Conservation (phyloP, 805 yeast species). For the Ogataea trehalophila region DNA sequence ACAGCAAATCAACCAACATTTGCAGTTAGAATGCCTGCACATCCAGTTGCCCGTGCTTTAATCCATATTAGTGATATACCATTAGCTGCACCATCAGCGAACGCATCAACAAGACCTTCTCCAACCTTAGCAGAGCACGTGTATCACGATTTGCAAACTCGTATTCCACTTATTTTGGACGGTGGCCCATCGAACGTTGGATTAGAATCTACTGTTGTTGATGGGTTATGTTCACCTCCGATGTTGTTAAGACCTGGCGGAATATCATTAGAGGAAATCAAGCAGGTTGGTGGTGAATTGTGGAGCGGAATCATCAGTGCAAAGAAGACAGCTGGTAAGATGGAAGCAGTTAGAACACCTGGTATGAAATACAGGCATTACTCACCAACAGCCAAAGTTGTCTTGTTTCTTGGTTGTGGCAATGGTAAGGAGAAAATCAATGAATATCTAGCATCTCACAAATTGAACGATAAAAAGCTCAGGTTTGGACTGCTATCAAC, state of each 20-base stretch:
- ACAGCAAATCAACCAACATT: conserved; percentile 88
- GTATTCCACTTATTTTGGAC: conserved; percentile 79
- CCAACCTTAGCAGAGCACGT: conserved; percentile 91
- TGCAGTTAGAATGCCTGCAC: conserved; percentile 85
- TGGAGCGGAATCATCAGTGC: conserved; percentile 68
- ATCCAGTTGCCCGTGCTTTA: conserved; percentile 86
- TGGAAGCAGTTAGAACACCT: conserved; percentile 81
- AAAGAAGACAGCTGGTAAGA: conserved; percentile 55
- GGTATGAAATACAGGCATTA: conserved; percentile 98
- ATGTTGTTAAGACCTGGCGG: conserved; percentile 94
- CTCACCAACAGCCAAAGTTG: conserved; percentile 83
- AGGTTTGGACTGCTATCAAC: conserved; percentile 52
- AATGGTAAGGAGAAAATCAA: conserved; percentile 31
- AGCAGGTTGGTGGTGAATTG: conserved; percentile 53
- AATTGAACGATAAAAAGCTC: conserved; percentile 4
- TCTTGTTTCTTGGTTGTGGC: conserved; percentile 51
- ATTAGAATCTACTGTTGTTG: conserved; percentile 90
- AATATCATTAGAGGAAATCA: conserved; percentile 71
- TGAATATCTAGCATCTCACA: conserved; percentile 5
- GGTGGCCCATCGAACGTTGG: conserved; percentile 91
- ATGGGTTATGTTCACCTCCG: conserved; percentile 83
- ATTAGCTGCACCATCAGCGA: conserved; percentile 96
- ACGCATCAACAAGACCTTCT: conserved; percentile 91
- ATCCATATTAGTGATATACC: conserved; percentile 83
- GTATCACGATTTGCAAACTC: conserved; percentile 68